Percentiles rank a stretch among this genome's conserved stretches.
These are phyloP conservation scores for Aspergillus ibericus DNA, from an alignment of 2,329 filamentous ascomycete genomes.

Conservation along the genomic window DNA sequence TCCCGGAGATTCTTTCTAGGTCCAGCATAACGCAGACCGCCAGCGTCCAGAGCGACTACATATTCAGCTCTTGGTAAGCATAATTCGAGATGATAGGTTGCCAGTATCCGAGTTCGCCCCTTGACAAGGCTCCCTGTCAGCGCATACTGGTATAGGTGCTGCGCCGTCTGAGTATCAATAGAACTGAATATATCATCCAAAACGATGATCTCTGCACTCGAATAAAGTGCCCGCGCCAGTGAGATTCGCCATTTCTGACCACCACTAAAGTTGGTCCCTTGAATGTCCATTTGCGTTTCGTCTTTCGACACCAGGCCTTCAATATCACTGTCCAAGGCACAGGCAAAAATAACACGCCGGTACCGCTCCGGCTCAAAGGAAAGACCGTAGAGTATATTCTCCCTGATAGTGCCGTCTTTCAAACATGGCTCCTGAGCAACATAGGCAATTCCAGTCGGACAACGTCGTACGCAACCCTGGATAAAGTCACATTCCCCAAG, in stretches of 20 bases:
- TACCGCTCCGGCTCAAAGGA: neutral
- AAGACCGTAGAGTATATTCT: constrained; percentile 1
- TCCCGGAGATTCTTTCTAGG: neutral
- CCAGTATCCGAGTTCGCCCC: constrained; percentile 1
- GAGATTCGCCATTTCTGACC: constrained; percentile 3
- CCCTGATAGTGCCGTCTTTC: neutral
- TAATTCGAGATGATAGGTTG: constrained; percentile 3
- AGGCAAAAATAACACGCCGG: neutral
- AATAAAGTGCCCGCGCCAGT: neutral
- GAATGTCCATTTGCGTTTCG: neutral
- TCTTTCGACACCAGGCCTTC: neutral
- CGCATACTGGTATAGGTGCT: constrained; percentile 1
- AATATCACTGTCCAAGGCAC: neutral
- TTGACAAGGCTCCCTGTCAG: neutral
- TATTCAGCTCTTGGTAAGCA: constrained; percentile 1
- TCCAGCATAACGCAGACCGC: neutral
- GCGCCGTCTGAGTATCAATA: constrained; percentile 3
- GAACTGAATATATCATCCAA: constrained; percentile 7
- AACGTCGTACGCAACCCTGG: neutral
- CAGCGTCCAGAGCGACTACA: neutral
- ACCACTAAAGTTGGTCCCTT: constrained; percentile 1
- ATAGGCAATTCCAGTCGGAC: neutral
- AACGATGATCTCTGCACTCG: neutral
- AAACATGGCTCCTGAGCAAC: neutral
- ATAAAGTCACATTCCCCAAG: constrained; percentile 1